Evolutionary conservation across 192 early-diverging fungal species (phyloP), one percentile per base, ranked within the genome.

Genomic region (Coemansia sp.): DNA sequence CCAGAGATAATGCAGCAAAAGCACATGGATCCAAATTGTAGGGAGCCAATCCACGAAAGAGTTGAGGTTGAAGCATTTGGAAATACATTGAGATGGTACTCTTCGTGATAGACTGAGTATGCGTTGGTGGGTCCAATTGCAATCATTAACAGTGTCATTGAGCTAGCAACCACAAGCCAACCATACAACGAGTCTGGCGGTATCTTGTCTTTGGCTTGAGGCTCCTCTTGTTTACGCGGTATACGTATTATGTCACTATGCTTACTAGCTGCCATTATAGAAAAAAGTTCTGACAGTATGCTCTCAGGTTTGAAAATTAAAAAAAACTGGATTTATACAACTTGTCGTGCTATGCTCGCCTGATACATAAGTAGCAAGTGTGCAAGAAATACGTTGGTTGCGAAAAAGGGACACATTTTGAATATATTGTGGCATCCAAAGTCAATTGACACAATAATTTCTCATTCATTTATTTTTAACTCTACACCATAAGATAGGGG

Each of bases 1-100:
- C 79, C 79, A 19, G 66, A 53, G 0, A 25, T 56, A 24, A 75
- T 52, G 2, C 68, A 68, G 39, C 66, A 75, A n/a, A 80, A 37
- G 11, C 67, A 66, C 68, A 73, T 72, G 2, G 23, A 22, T 21
- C 47, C 60, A 62, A 75, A 75, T 47, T 79, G 70, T 38, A 80
- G n/a, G 2, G 52, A 67, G 17, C 77, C 77, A 19, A 80, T 80
- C 77, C 77, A 80, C 1, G 71, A 64, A 1, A 80, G 52, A 2
- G 65, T 67, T 4, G 77, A 75, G 5, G 61, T 38, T 1, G 72
- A 53, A 6, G 65, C 58, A 11, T 11, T 17, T 12, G 72, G 64
- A 43, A 80, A 80, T 5, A 68, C 68, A 15, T 62, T 45, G 41
- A n/a, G 45, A 11, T 65, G 58, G 51, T 75, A 80, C 53, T 64